A percentile compares a stretch with the other conserved stretches of the same genome.
These are phyloP conservation scores for Leishmania tropica DNA, from an alignment of 208 protist species.

Conservation along the genomic window DNA sequence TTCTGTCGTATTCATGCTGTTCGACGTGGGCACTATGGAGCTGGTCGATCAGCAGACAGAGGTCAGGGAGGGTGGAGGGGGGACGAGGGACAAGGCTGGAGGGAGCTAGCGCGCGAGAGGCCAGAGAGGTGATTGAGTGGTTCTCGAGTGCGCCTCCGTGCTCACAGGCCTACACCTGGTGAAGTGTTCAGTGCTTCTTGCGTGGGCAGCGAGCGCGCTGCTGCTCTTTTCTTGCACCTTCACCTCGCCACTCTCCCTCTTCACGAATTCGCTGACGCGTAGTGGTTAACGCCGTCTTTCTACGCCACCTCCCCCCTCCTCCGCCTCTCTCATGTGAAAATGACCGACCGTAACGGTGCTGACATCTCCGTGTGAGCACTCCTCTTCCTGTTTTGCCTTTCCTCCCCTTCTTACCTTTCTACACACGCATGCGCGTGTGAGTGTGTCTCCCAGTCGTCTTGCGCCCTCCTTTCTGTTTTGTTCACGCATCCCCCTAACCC, in stretches of 20 bases:
- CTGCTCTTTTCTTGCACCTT: neutral
- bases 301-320: neutral
- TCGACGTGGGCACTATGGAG: neutral
- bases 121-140: neutral
- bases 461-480: neutral
- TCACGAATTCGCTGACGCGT: neutral
- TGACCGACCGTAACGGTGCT: too few relatives aligned
- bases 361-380: neutral
- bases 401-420: neutral
- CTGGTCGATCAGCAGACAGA: neutral
- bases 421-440: neutral
- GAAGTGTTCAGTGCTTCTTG: neutral
- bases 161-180: neutral
- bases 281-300: neutral
- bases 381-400: neutral
- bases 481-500: neutral
- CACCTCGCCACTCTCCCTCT: constrained; percentile 17
- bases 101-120: neutral
- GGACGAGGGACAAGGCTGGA: neutral
- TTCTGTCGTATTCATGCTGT: neutral
- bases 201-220: neutral
- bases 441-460: neutral
- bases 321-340: neutral
- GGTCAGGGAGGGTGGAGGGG: neutral
- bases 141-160: neutral